phyloP scores from a whole-genome alignment of 1,139 yeast genomes.

The Trichomonascaceae sp. region DNA sequence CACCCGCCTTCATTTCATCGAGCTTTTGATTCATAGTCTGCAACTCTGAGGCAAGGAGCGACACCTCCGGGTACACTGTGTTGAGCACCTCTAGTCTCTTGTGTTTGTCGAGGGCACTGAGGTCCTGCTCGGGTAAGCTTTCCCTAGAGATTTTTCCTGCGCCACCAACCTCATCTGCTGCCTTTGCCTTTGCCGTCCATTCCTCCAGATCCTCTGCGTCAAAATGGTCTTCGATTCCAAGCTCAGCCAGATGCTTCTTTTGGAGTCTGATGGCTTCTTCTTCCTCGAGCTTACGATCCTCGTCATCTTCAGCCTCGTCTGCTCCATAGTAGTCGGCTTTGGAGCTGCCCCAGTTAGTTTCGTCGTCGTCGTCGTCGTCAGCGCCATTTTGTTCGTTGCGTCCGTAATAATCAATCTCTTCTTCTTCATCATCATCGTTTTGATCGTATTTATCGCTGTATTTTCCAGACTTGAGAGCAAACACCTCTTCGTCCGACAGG shows the following conservation, averaged over 20 bases:
- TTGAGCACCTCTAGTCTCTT: slow-evolving; percentile 19
- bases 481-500: slow-evolving; percentile 39
- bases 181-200: slow-evolving; percentile 22
- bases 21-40: slow-evolving; percentile 34
- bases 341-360: slow-evolving; percentile 70
- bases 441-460: slow-evolving; percentile 12
- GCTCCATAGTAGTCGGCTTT: slow-evolving; percentile 74
- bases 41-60: slow-evolving; percentile 63
- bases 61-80: slow-evolving; percentile 56
- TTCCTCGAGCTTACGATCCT: slow-evolving; percentile 65
- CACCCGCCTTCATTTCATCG: slow-evolving; percentile 20
- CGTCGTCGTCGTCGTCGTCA: slow-evolving; percentile 39
- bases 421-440: slow-evolving; percentile 19
- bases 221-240: slow-evolving; percentile 69
- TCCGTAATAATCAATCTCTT: slow-evolving; percentile 12
- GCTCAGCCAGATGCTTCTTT: slow-evolving; percentile 67
- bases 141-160: slow-evolving; percentile 7
- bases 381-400: slow-evolving; percentile 33
- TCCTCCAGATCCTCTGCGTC: slow-evolving; percentile 70
- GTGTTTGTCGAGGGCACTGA: slow-evolving; percentile 28
- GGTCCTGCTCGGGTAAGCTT: slow-evolving; percentile 25
- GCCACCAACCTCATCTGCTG: slow-evolving; percentile 19
- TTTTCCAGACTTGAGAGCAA: slow-evolving; percentile 26
- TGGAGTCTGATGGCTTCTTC: slow-evolving; percentile 84
- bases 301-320: slow-evolving; percentile 57